These are phyloP conservation scores for Colletotrichum nymphaeae DNA, from an alignment of 2,329 filamentous ascomycete genomes.

Conservation along the genomic window DNA sequence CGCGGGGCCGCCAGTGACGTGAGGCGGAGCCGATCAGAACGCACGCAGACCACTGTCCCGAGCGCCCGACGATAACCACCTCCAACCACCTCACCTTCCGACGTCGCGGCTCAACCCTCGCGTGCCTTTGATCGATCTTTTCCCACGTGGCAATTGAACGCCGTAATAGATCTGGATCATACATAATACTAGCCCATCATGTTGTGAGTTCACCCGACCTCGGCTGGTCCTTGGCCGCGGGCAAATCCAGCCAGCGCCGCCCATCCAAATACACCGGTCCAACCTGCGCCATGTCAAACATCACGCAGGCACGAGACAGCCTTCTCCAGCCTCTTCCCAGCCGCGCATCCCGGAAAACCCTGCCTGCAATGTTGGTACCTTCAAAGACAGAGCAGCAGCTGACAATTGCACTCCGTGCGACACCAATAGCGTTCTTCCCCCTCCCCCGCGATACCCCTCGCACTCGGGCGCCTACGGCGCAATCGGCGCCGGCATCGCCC, in stretches of 20 bases:
- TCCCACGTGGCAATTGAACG: background rate
- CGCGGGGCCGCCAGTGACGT: slow-evolving; percentile 23
- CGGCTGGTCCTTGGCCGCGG: background rate
- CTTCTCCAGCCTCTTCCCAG: background rate
- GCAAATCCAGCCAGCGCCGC: background rate
- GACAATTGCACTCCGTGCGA: slow-evolving; percentile 14
- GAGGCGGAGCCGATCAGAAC: slow-evolving; percentile 23
- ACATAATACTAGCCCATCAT: slow-evolving; percentile 24
- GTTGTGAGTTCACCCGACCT: slow-evolving; percentile 28
- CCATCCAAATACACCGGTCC: background rate
- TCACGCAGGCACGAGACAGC: background rate
- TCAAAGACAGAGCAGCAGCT: background rate
- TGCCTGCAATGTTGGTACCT: background rate
- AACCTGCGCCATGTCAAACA: background rate
- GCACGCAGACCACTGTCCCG: slow-evolving; percentile 8
- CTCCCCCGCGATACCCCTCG: slow-evolving; percentile 85
- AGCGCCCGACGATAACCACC: slow-evolving; percentile 16
- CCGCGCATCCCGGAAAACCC: background rate
- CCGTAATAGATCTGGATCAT: background rate
- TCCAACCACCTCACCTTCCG: background rate
- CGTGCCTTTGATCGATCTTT: background rate
- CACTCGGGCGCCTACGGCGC: slow-evolving; percentile 79
- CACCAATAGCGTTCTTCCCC: slow-evolving; percentile 78
- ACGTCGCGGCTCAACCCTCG: background rate
- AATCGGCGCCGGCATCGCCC: slow-evolving; percentile 73